A percentile compares a stretch with the other conserved stretches of the same genome.
Conservation (phyloP, 441 rosid genomes). For the Rhodomyrtus psidioides region DNA sequence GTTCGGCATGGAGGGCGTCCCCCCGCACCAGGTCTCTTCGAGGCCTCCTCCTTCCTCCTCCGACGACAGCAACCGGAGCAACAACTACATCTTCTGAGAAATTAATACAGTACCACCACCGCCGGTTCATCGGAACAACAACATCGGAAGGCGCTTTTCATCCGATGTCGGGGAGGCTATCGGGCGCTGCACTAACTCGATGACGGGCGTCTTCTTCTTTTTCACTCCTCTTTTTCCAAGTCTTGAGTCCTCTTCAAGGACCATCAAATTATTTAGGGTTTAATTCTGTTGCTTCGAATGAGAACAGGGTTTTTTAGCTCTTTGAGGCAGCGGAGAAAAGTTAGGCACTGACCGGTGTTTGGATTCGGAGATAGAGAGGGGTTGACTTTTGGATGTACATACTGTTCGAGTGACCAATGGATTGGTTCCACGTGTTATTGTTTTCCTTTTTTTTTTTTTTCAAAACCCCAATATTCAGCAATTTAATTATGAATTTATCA, state of each 20-base stretch:
- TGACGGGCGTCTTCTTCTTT: background rate
- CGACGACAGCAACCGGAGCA: background rate
- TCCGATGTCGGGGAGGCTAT: too few species aligned
- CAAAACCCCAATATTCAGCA: background rate
- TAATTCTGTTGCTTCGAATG: background rate
- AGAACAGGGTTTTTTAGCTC: background rate
- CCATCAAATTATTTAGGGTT: background rate
- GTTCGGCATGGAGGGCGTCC: background rate
- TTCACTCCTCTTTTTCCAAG: background rate
- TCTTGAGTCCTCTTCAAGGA: background rate
- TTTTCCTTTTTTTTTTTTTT: background rate
- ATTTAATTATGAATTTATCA: background rate
- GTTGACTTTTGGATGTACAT: conserved; percentile 1
- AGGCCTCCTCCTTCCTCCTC: background rate
- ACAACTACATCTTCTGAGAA: conserved; percentile 30
- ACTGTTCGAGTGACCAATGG: background rate
- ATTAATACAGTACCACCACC: background rate
- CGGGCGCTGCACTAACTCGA: background rate
- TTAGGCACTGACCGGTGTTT: conserved; percentile 37
- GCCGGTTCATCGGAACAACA: background rate
- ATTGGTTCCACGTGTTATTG: background rate
- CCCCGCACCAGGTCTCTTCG: background rate
- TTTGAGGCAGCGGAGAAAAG: conserved; percentile 22
- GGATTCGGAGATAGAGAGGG: conserved; percentile 14
- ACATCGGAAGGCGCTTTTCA: background rate